Evolutionary conservation across 768 basidiomycete species (phyloP), one percentile per base, ranked within the genome.

Genomic region (Suillus ampliporus): DNA sequence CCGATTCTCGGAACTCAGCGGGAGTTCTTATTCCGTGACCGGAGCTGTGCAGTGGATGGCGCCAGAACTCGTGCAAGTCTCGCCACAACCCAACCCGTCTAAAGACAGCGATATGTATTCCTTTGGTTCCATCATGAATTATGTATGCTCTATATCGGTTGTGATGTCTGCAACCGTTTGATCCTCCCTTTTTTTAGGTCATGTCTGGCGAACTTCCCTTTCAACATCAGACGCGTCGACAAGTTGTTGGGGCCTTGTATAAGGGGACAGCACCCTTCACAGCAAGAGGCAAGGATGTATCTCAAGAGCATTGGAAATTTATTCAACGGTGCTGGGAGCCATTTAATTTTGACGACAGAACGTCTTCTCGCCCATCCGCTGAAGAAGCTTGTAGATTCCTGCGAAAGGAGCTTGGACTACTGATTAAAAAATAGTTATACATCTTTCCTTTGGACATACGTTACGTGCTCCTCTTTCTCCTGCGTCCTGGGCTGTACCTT

Each of bases 111-210:
- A 54, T 38, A 54, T 54, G 37, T 54, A 54, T 23, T 38, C 53
- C 53, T 54, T 54, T 38, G 53, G 53, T 23, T 26, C 37, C 37
- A 54, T 54, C 37, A 38, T 54, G 53, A 54, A 54, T 38, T 54
- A 54, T 13, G 53, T 54, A 54, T 26, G 53, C 5, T 26, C 15
- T 11, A 23, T 54, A 7, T 19, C 23, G 17, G 9, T 10, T 19
- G 23, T 10, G 23, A 19, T 19, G 9, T 26, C 23, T 38, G 15
- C 37, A 38, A 17, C 21, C 37, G 3, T 54, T 38, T 38, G 4
- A 26, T 38, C 53, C 11, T n/a, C 17, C 37, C 37, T 38, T 38
- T 10, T n/a, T 38, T 54, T 13, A 54, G 53, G 53, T 54, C 23
- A 37, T 54, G 21, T 54, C 53, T 54, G 23, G 35, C 10, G 23